A percentile compares a stretch with the other conserved stretches of the same genome.
phyloP scores from a whole-genome alignment of 2,329 filamentous ascomycete species.

The Magnaporthiopsis rhizophila region DNA sequence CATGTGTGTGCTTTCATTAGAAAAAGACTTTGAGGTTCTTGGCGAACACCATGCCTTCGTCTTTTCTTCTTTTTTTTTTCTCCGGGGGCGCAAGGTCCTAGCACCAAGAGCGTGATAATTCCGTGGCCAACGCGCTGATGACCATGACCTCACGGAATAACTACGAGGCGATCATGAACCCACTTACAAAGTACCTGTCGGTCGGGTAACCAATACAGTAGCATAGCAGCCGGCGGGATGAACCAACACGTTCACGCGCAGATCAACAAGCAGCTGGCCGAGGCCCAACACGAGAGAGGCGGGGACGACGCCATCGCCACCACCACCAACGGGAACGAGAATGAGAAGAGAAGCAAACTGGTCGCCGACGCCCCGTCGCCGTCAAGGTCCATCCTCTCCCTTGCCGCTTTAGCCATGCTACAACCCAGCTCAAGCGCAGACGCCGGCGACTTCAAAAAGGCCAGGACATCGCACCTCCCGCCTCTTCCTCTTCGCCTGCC shows the following conservation, averaged over 20 bases:
- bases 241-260: slow-evolving; percentile 19
- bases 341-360: no score
- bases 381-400: neutral
- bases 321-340: neutral
- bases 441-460: slow-evolving; percentile 18
- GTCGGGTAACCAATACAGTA: slow-evolving; percentile 13
- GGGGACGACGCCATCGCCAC: neutral
- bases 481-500: slow-evolving; percentile 30
- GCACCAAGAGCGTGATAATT: slow-evolving; percentile 4
- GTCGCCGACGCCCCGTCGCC: no score
- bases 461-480: slow-evolving; percentile 26
- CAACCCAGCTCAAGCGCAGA: neutral
- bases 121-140: neutral
- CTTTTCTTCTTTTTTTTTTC: no score
- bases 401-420: neutral
- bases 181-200: slow-evolving; percentile 2
- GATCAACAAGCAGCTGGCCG: slow-evolving; percentile 16
- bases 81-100: neutral
- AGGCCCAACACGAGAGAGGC: neutral
- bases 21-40: no score
- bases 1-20: neutral
- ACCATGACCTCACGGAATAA: neutral
- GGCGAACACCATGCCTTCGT: neutral
- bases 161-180: slow-evolving; percentile 5
- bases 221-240: slow-evolving; percentile 23